Evolutionary conservation across 495 filamentous ascomycete genomes (phyloP), one percentile per base, ranked within the genome.

Genomic region (Aspergillus biplanus): DNA sequence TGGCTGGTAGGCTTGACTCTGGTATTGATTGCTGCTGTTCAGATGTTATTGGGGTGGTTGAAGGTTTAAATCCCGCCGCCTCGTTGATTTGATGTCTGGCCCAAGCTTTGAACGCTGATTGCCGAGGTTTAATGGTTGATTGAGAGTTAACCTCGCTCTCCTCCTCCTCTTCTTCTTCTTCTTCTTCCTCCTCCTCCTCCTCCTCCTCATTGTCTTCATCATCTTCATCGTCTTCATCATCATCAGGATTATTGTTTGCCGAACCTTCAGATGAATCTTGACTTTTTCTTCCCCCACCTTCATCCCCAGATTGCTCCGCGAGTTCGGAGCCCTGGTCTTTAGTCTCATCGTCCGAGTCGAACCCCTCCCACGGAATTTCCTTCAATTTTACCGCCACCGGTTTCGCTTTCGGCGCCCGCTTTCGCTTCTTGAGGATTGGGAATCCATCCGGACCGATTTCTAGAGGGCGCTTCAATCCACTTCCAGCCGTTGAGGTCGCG

Each of bases 101-200:
- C 95, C 95, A 99, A 12, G 87, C 82, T 75, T 97, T 97, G 82
- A 99, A 99, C n/a, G 93, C 92, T 21, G 88, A 82, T 33, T 78
- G 68, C 59, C 80, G 73, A 76, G 72, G 83, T 69, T 63, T 82
- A 68, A 73, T 78, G 59, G 66, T 74, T 37, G 44, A 54, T 32
- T 57, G 53, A 49, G 80, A 78, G 31, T 82, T 70, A 18, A 81
- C 77, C 46, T 74, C 71, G 0, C 73, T 73, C 11, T 75, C 69
- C 7, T 68, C 62, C 4, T 74, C 68, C 9, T 69, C 59, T 0
- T 68, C 70, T 5, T 75, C 71, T 11, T 66, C 68, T 16, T 65
- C 68, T 0, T 66, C 56, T 0, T 70, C 64, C 2, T 66, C 66
- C 0, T 68, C 64, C 0, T 72, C 72, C 0, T 73, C 62, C 3